Evolutionary conservation across 2,329 filamentous ascomycete species (phyloP), one percentile per base, ranked within the genome.

Genomic region (Colletotrichum liaoningense): DNA sequence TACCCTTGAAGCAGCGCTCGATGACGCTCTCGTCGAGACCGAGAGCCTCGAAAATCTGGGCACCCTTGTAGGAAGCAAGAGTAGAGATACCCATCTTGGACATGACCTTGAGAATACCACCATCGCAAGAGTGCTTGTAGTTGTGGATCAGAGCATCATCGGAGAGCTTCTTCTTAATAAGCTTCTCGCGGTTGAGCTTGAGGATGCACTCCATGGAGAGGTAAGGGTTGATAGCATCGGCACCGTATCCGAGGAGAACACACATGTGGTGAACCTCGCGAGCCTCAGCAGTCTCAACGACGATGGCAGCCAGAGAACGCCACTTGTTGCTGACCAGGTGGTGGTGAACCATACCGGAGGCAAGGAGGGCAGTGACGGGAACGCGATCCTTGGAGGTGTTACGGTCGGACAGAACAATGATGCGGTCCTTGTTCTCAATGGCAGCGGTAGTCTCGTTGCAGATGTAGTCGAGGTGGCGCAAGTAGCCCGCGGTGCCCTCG

Each of bases 11-110:
- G 88, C 95, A 98, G 77, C 94, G 92, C 81, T 98, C 95, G 66
- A 98, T 94, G 59, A 98, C 95, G 24, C 89, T 89, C 82, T 98
- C 95, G 79, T 98, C 95, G 42, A 98, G 92, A 84, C 96, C 96
- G 56, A 98, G 93, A 62, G 95, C 95, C 83, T 98, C 96, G 78
- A 98, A 98, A 76, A 98, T 98, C 86, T 98, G 96, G 69, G 96
- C 96, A 80, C 96, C 96, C 88, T 98, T 98, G 88, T 98, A 98
- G 77, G 93, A 96, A 80, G 96, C 95, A 58, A 98, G 88, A 38
- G 96, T 98, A 7, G 96, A 98, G 76, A 98, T 98, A 86, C 96
- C 96, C 96, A 98, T 98, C 88, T 98, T 98, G 83, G 93, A 97
- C 96, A 98, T 98, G 82, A 98, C 96, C 85, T 98, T 98, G 76